These are phyloP conservation scores for Mycogone perniciosa DNA, from an alignment of 2,329 filamentous ascomycete genomes.

Conservation along the genomic window DNA sequence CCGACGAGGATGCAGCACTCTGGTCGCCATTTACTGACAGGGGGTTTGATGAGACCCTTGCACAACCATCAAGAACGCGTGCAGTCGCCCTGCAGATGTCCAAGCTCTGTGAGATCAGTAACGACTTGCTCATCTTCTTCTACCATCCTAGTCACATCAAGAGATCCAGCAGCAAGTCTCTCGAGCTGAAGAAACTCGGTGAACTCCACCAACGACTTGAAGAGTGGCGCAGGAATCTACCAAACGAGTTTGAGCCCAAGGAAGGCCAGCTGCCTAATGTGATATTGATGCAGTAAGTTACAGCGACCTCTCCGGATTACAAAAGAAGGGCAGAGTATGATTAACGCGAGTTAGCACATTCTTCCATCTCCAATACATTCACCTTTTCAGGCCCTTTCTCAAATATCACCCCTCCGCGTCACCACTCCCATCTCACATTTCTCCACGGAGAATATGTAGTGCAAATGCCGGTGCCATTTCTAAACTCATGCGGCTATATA, in stretches of 20 bases:
- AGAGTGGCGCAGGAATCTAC: slow-evolving; percentile 78
- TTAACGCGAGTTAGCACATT: slow-evolving; percentile 68
- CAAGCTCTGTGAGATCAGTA: slow-evolving; percentile 85
- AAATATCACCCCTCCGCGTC: slow-evolving; percentile 80
- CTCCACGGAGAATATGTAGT: slow-evolving; percentile 83
- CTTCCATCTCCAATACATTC: slow-evolving; percentile 90
- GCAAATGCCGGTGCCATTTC: slow-evolving; percentile 85
- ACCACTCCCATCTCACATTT: slow-evolving; percentile 79
- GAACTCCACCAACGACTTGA: slow-evolving; percentile 87
- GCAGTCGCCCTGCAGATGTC: slow-evolving; percentile 77
- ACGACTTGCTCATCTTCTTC: slow-evolving; percentile 81
- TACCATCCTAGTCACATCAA: slow-evolving; percentile 72
- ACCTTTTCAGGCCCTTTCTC: slow-evolving; percentile 90
- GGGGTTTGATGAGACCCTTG: slow-evolving; percentile 64
- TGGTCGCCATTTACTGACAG: slow-evolving; percentile 89
- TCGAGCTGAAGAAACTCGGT: slow-evolving; percentile 85
- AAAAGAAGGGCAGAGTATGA: background rate
- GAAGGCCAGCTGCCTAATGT: slow-evolving; percentile 86
- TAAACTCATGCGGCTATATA: slow-evolving; percentile 90
- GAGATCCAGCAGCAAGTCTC: slow-evolving; percentile 63
- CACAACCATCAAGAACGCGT: slow-evolving; percentile 76
- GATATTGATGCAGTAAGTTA: slow-evolving; percentile 71
- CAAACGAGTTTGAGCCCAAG: slow-evolving; percentile 79
- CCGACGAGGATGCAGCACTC: slow-evolving; percentile 72
- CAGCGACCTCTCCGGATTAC: background rate